phyloP scores from a whole-genome alignment of 2,329 filamentous ascomycete species.

The Periconia sp. region DNA sequence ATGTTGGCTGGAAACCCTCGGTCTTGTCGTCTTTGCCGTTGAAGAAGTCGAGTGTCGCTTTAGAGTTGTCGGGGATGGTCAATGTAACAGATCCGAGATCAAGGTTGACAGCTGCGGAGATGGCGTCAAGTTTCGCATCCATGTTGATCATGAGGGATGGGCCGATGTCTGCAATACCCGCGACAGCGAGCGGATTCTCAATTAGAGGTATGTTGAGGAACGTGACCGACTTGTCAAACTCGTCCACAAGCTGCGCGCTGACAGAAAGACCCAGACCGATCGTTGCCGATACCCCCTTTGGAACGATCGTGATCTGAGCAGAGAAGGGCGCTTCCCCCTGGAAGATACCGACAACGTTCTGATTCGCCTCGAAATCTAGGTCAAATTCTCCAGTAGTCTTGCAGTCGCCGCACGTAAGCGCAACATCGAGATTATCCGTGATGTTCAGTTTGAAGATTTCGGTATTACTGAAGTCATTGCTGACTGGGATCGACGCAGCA shows the following conservation, averaged over 20 bases:
- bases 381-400: conserved; percentile 1
- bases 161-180: conserved; percentile 2
- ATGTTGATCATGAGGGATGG: conserved; percentile 1
- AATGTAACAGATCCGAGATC: conserved; percentile 1
- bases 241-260: background rate
- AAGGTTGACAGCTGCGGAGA: background rate
- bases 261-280: conserved; percentile 3
- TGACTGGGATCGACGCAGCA: background rate
- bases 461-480: conserved; percentile 1
- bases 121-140: background rate
- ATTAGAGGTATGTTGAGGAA: conserved; percentile 2
- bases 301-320: background rate
- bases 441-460: conserved; percentile 3
- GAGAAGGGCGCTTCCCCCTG: background rate
- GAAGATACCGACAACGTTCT: background rate
- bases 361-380: conserved; percentile 1
- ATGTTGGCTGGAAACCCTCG: background rate
- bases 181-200: conserved; percentile 1
- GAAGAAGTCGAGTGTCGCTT: conserved; percentile 3
- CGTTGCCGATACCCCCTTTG: background rate
- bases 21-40: background rate
- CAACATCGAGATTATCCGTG: conserved; percentile 3
- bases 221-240: conserved; percentile 1
- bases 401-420: conserved; percentile 3
- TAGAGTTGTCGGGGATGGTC: background rate